Evolutionary conservation across 2,329 filamentous ascomycete genomes (phyloP).

Genomic region (Fusarium pseudocircinatum): DNA sequence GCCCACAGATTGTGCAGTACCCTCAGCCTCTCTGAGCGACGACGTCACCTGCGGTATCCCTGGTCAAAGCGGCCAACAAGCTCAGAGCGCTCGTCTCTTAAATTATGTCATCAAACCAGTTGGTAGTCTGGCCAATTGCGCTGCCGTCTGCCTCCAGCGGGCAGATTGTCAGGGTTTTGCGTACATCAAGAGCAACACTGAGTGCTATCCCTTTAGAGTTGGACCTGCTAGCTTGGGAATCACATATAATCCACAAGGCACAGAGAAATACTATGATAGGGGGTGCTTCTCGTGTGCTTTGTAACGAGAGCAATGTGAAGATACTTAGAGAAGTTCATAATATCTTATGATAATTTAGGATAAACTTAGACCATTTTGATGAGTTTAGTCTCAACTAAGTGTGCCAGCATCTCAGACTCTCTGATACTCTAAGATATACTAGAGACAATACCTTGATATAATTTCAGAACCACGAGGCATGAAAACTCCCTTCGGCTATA

Average conservation of each 20-base stretch:
- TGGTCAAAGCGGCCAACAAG: conserved; percentile 23
- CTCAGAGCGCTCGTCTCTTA: conserved; percentile 10
- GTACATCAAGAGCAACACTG: conserved; percentile 14
- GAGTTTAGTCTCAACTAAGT: too few relatives aligned
- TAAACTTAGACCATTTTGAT: too few relatives aligned
- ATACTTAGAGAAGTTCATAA: not conserved
- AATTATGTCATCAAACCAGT: conserved; percentile 29
- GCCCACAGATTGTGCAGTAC: conserved; percentile 13
- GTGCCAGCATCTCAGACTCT: too few relatives aligned
- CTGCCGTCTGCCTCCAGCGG: conserved; percentile 20
- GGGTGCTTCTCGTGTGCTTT: conserved; percentile 27
- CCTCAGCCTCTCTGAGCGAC: conserved; percentile 17
- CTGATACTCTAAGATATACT: not conserved
- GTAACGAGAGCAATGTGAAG: not conserved
- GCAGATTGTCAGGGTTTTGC: conserved; percentile 27
- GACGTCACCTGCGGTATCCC: conserved; percentile 28
- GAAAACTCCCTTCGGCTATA: not conserved
- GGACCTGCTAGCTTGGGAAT: conserved; percentile 19
- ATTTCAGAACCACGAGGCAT: not conserved
- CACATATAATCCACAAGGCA: conserved; percentile 6
- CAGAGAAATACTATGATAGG: conserved; percentile 25
- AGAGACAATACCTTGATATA: not conserved
- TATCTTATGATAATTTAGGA: not conserved
- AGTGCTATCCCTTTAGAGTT: conserved; percentile 18
- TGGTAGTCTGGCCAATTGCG: conserved; percentile 23